Percentiles rank a stretch among this genome's conserved stretches.
These are phyloP conservation scores for Phlebopus sp. DNA, from an alignment of 1,284 basidiomycete species.

Conservation along the genomic window DNA sequence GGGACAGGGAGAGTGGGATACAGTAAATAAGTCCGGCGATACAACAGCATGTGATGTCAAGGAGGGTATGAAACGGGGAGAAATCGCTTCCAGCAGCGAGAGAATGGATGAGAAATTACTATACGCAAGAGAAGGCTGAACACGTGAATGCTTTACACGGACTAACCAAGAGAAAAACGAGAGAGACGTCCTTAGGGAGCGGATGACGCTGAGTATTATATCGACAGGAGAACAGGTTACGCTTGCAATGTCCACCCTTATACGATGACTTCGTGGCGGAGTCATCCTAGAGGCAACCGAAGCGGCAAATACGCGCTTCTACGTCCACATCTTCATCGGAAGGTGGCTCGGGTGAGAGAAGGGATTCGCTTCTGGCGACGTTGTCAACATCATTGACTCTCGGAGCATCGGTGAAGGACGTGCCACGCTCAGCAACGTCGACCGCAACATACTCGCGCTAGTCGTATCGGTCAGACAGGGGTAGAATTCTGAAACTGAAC, in stretches of 20 bases:
- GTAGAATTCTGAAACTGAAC: not conserved
- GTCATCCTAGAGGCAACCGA: conserved; percentile 6
- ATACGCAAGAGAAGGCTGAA: not conserved
- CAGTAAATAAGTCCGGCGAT: too few species aligned
- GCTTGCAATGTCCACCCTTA: too few species aligned
- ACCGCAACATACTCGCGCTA: conserved; percentile 3
- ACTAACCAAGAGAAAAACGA: not conserved
- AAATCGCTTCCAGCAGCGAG: not conserved
- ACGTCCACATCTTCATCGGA: conserved; percentile 2
- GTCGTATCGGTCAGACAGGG: not conserved
- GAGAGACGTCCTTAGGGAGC: not conserved
- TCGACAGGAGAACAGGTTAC: not conserved
- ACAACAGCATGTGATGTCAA: too few species aligned
- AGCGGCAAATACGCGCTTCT: conserved; percentile 11
- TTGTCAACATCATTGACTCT: not conserved
- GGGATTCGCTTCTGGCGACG: not conserved
- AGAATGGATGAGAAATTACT: not conserved
- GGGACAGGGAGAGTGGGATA: too few species aligned
- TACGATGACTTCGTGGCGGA: too few species aligned
- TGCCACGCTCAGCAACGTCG: not conserved
- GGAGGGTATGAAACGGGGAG: too few species aligned
- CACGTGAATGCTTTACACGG: not conserved
- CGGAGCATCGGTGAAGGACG: not conserved
- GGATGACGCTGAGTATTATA: not conserved
- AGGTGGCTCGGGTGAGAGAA: not conserved